Evolutionary conservation across 495 filamentous ascomycete species (phyloP), one percentile per base, ranked within the genome.

Genomic region (Xylaria curta): DNA sequence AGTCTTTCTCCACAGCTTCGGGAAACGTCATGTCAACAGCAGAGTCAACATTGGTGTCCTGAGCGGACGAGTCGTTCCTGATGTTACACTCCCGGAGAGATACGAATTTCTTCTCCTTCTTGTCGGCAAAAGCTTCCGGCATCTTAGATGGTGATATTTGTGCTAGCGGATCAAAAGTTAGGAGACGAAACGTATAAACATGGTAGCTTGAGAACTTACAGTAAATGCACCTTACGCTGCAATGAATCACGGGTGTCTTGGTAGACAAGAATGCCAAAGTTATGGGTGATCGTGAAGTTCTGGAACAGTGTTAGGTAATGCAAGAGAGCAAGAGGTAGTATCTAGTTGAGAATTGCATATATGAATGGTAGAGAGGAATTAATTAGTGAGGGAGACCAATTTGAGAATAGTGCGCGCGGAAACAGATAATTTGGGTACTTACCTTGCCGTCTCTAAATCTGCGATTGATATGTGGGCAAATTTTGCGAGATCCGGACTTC

Each of bases 21-120:
- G 65, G 47, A 19, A 67, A 67, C n/a, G 65, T 67, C 65, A 67
- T 67, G 33, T 51, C 49, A 5, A 67, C 33, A 12, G 65, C 65
- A 56, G 65, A 67, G 24, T 60, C 66, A 46, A 68, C 10, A 13
- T 21, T 60, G 26, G 7, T 58, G 49, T n/a, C 4, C 15, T 58
- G 36, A 5, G 51, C 31, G 40, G 51, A 6, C 31, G 19, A 19
- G 9, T 0, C 1, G 21, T 26, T 44, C 19, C 7, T 10, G 4
- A 42, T 19, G 33, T 3, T 44, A 21, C 9, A n/a, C 6, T 19
- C 26, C 2, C n/a, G 10, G 40, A 60, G 51, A 38, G 36, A 53
- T 15, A 40, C 15, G 4, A 2, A n/a, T 31, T 13, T 24, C 47
- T 66, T 31, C 17, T 53, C 40, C 15, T 67, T 21, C 33, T 67